phyloP scores from a whole-genome alignment of 805 yeast genomes.

The Candida ipomoeae region DNA sequence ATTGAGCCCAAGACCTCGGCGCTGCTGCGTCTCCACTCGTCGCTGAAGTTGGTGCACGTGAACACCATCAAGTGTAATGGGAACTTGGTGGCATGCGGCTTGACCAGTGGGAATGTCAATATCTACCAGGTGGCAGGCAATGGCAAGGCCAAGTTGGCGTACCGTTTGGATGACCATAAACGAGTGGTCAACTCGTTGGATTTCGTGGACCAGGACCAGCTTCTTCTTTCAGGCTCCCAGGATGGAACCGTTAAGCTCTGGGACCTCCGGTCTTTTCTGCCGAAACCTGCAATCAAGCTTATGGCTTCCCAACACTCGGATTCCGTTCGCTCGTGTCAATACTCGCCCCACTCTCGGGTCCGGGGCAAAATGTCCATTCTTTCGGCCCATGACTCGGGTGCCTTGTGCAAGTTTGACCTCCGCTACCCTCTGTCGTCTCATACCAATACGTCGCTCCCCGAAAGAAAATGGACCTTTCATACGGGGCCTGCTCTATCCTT shows the following conservation, averaged over 20 bases:
- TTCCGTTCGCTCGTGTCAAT: conserved; percentile 56
- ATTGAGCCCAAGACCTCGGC: conserved; percentile 22
- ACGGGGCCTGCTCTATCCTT: conserved; percentile 85
- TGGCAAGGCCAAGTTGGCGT: conserved; percentile 29
- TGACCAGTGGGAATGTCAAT: conserved; percentile 33
- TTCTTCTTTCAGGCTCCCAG: conserved; percentile 59
- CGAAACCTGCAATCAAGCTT: conserved; percentile 48
- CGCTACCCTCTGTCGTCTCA: conserved; percentile 38
- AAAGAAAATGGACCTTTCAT: conserved; percentile 79
- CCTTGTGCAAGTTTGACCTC: conserved; percentile 82
- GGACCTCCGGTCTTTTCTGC: conserved; percentile 55
- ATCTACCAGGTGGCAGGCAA: conserved; percentile 29
- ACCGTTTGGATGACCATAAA: conserved; percentile 36
- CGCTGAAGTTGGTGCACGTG: conserved; percentile 29
- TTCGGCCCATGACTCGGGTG: conserved; percentile 85
- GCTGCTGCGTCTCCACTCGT: conserved; percentile 11
- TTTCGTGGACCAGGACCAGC: conserved; percentile 24
- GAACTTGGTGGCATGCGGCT: conserved; percentile 38
- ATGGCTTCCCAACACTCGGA: conserved; percentile 58
- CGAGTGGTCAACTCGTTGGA: conserved; percentile 41
- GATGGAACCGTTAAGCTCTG: conserved; percentile 75
- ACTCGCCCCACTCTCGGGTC: conserved; percentile 46
- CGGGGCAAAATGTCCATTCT: conserved; percentile 48
- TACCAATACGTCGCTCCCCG: conserved; percentile 40
- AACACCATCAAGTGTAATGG: conserved; percentile 35